A percentile compares a stretch with the other conserved stretches of the same genome.
phyloP scores from a whole-genome alignment of 805 yeast genomes.

The Yarrowia phangngaensis region DNA sequence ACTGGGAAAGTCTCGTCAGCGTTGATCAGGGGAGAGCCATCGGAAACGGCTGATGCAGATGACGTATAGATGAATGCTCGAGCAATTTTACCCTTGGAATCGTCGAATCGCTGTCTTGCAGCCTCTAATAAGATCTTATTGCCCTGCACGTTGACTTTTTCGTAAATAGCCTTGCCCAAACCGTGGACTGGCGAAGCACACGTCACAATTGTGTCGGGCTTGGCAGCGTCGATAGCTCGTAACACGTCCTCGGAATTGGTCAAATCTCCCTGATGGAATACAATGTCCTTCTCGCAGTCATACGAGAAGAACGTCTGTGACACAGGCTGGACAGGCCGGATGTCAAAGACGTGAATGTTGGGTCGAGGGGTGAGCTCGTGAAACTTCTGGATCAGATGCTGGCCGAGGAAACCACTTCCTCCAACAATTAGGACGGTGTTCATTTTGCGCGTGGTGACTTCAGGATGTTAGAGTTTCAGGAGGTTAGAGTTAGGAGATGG shows the following conservation, averaged over 20 bases:
- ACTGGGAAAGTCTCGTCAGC: slow-evolving; percentile 95
- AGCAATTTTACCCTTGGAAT: slow-evolving; percentile 18
- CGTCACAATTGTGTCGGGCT: slow-evolving; percentile 79
- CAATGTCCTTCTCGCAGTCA: slow-evolving; percentile 49
- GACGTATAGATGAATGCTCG: slow-evolving; percentile 85
- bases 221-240: slow-evolving; percentile 53
- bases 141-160: slow-evolving; percentile 87
- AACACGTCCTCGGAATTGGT: slow-evolving; percentile 68
- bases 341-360: slow-evolving; percentile 79
- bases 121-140: slow-evolving; percentile 69
- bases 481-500: no score
- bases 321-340: slow-evolving; percentile 75
- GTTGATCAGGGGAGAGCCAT: slow-evolving; percentile 87
- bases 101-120: slow-evolving; percentile 47
- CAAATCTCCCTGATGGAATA: slow-evolving; percentile 75
- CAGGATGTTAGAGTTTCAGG: neutral
- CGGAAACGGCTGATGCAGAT: slow-evolving; percentile 94
- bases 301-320: slow-evolving; percentile 70
- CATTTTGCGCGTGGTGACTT: slow-evolving; percentile 24
- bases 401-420: slow-evolving; percentile 92
- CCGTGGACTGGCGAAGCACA: slow-evolving; percentile 98
- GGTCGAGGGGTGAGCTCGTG: slow-evolving; percentile 62
- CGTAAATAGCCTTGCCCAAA: slow-evolving; percentile 71
- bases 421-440: slow-evolving; percentile 81
- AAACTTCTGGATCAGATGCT: slow-evolving; percentile 85